Conservation (phyloP, 2,329 filamentous ascomycete species). For the Fusarium chuoi region DNA sequence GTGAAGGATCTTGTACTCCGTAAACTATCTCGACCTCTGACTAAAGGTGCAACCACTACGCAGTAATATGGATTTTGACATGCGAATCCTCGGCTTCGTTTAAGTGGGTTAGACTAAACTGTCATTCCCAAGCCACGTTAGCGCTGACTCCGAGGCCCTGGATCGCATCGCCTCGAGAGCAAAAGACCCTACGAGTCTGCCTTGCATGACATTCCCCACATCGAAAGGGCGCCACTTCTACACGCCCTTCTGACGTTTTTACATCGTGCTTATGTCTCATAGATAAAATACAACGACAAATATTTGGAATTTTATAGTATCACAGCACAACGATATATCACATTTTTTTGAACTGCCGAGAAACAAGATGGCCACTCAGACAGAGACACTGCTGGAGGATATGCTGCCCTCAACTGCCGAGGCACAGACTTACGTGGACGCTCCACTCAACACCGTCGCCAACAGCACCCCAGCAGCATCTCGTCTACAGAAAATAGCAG, state of each 20-base stretch:
- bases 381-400: background rate
- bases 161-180: background rate
- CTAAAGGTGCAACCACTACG: background rate
- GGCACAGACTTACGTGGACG: background rate
- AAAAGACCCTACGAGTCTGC: background rate
- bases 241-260: background rate
- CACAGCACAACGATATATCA: background rate
- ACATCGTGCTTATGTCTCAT: background rate
- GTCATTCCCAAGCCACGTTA: background rate
- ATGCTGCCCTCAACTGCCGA: background rate
- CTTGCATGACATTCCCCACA: slow-evolving; percentile 12
- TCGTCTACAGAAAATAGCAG: slow-evolving; percentile 29
- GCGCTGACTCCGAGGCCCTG: background rate
- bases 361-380: slow-evolving; percentile 5
- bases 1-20: background rate
- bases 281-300: background rate
- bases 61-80: too few relatives aligned
- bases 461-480: slow-evolving; percentile 1
- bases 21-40: background rate
- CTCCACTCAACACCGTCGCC: background rate
- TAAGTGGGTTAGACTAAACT: background rate
- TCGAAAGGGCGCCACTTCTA: background rate
- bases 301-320: background rate
- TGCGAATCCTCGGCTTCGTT: background rate
- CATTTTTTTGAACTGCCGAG: background rate